Percentiles rank a stretch among this genome's conserved stretches.
phyloP scores from a whole-genome alignment of 306 rosid species.

The Amphicarpaea edgeworthii region DNA sequence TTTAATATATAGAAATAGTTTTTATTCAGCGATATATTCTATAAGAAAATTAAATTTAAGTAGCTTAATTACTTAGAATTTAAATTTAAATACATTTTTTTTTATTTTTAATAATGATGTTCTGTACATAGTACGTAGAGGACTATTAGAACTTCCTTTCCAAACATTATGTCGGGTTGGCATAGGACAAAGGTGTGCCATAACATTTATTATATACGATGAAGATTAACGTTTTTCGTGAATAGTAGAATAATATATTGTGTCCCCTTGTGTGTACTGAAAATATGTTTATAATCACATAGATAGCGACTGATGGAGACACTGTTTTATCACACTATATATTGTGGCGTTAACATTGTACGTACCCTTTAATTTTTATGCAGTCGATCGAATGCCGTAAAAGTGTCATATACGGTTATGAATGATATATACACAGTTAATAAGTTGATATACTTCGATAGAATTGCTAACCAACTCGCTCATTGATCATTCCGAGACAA shows the following conservation, averaged over 20 bases:
- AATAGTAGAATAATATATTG: conserved; percentile 32
- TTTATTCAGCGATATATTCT: background rate
- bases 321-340: conserved; percentile 7
- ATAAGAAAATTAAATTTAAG: background rate
- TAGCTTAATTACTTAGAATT: background rate
- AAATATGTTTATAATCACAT: conserved; percentile 4
- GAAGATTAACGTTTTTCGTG: conserved; percentile 5
- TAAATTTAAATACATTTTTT: background rate
- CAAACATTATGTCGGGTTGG: conserved; percentile 34
- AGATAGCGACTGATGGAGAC: conserved; percentile 30
- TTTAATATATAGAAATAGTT: background rate
- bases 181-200: conserved; percentile 13
- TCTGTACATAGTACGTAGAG: too few relatives aligned
- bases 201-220: conserved; percentile 19
- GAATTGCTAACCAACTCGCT: conserved; percentile 34
- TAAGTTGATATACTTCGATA: conserved; percentile 23
- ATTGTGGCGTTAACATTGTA: conserved; percentile 20
- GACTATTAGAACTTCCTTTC: background rate
- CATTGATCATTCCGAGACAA: conserved; percentile 27
- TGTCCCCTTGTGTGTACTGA: conserved; percentile 33
- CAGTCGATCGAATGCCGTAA: background rate
- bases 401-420: conserved; percentile 8
- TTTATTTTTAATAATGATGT: background rate
- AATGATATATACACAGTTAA: background rate
- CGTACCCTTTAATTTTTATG: conserved; percentile 24